These are phyloP conservation scores for Mycena filopes DNA, from an alignment of 768 basidiomycete species.

Conservation along the genomic window DNA sequence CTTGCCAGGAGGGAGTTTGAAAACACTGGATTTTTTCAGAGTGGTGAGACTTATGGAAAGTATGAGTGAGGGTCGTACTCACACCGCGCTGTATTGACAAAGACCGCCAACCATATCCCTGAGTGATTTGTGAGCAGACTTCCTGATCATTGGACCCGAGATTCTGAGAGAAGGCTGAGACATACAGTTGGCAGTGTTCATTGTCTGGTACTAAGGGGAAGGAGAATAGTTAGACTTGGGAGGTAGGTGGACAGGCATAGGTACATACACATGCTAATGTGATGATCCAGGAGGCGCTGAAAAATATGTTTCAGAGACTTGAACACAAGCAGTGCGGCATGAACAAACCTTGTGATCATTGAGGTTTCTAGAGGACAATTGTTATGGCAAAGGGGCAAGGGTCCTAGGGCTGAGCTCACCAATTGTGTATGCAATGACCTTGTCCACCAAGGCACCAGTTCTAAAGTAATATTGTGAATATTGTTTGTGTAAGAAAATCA, in stretches of 20 bases:
- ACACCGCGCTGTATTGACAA: not conserved
- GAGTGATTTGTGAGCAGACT: too few relatives aligned
- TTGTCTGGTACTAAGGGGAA: too few relatives aligned
- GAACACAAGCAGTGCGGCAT: not conserved
- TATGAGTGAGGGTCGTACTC: not conserved
- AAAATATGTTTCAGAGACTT: too few relatives aligned
- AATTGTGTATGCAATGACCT: constrained; percentile 5
- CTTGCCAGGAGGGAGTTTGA: constrained; percentile 14
- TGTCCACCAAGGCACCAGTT: constrained; percentile 5
- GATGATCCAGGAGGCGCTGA: too few relatives aligned
- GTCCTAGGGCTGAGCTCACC: too few relatives aligned
- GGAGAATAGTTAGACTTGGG: too few relatives aligned
- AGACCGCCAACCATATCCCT: not conserved
- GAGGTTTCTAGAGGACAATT: constrained; percentile 6
- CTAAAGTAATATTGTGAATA: not conserved
- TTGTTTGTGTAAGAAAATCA: not conserved
- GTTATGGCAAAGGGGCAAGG: not conserved
- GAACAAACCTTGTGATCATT: constrained; percentile 5
- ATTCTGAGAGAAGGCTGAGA: too few relatives aligned
- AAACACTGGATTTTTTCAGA: not conserved
- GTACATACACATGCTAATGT: not conserved
- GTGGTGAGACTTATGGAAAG: not conserved
- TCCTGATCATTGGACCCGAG: too few relatives aligned
- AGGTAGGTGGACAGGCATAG: too few relatives aligned
- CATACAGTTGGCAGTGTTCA: too few relatives aligned